phyloP scores from a whole-genome alignment of 2,329 filamentous ascomycete genomes.

The Colletotrichum sp. region DNA sequence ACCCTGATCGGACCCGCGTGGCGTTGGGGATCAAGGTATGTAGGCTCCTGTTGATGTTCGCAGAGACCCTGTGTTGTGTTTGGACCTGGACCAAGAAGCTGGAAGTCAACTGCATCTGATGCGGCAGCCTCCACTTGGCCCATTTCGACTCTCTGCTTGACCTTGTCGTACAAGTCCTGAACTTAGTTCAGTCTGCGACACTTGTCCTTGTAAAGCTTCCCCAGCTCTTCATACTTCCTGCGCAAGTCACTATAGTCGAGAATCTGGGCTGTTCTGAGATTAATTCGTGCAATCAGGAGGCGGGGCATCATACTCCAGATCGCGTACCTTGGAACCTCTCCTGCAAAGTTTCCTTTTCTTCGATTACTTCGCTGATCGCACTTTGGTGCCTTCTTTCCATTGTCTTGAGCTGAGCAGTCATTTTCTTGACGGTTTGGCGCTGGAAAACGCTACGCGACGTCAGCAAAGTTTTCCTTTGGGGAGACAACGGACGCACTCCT shows the following conservation, averaged over 20 bases:
- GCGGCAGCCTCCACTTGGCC: constrained; percentile 61
- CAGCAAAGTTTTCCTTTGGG: background rate
- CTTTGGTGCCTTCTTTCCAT: constrained; percentile 74
- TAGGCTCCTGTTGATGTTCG: background rate
- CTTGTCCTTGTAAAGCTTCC: constrained; percentile 72
- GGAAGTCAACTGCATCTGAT: constrained; percentile 36
- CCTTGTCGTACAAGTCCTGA: constrained; percentile 68
- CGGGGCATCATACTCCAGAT: background rate
- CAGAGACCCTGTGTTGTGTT: background rate
- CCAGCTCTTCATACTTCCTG: constrained; percentile 75
- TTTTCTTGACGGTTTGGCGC: constrained; percentile 71
- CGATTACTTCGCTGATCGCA: constrained; percentile 75
- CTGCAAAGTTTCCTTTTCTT: constrained; percentile 70
- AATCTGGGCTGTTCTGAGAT: constrained; percentile 50
- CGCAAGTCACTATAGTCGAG: constrained; percentile 67
- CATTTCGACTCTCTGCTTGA: constrained; percentile 60
- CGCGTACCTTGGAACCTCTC: constrained; percentile 65
- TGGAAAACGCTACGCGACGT: constrained; percentile 70
- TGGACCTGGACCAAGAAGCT: background rate
- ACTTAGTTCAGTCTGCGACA: constrained; percentile 70
- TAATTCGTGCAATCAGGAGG: constrained; percentile 9
- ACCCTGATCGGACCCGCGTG: background rate
- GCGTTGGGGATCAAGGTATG: background rate
- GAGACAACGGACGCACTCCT: constrained; percentile 65
- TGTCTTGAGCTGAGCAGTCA: constrained; percentile 73